Evolutionary conservation across 2,329 filamentous ascomycete genomes (phyloP).

Genomic region (Pleurostoma richardsiae): DNA sequence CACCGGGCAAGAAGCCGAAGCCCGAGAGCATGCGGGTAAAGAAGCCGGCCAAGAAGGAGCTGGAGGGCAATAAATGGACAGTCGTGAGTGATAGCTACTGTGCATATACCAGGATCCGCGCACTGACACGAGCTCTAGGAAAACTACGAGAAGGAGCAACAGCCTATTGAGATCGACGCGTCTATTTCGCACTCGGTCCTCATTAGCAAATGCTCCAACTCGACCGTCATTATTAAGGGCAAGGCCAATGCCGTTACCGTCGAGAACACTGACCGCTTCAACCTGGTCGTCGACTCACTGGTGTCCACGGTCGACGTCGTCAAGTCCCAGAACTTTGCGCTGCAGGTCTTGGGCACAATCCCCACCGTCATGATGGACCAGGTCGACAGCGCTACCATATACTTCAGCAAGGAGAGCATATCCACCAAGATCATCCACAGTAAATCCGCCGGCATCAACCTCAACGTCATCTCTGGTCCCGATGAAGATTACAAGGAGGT

Average conservation of each 20-base stretch:
- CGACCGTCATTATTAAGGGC: slow-evolving; percentile 81
- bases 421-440: slow-evolving; percentile 81
- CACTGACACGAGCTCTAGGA: slow-evolving; percentile 46
- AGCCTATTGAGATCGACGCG: slow-evolving; percentile 76
- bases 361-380: slow-evolving; percentile 91
- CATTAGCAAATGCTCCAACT: slow-evolving; percentile 87
- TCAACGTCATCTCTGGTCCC: slow-evolving; percentile 68
- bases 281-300: slow-evolving; percentile 81
- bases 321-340: slow-evolving; percentile 88
- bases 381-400: slow-evolving; percentile 84
- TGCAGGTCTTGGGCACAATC: slow-evolving; percentile 83
- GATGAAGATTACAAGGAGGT: slow-evolving; percentile 84
- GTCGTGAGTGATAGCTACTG: slow-evolving; percentile 49
- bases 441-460: slow-evolving; percentile 82
- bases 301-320: slow-evolving; percentile 92
- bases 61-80: slow-evolving; percentile 90
- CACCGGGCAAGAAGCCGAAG: slow-evolving; percentile 82
- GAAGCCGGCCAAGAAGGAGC: slow-evolving; percentile 73
- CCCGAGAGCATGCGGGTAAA: slow-evolving; percentile 80
- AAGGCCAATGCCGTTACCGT: slow-evolving; percentile 97
- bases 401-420: slow-evolving; percentile 75
- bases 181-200: slow-evolving; percentile 83
- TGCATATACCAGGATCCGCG: neutral
- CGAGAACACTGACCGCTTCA: slow-evolving; percentile 82
- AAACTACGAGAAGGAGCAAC: slow-evolving; percentile 75